These are phyloP conservation scores for Geotrichum europaeum DNA, from an alignment of 1,139 yeast genomes.

Conservation along the genomic window DNA sequence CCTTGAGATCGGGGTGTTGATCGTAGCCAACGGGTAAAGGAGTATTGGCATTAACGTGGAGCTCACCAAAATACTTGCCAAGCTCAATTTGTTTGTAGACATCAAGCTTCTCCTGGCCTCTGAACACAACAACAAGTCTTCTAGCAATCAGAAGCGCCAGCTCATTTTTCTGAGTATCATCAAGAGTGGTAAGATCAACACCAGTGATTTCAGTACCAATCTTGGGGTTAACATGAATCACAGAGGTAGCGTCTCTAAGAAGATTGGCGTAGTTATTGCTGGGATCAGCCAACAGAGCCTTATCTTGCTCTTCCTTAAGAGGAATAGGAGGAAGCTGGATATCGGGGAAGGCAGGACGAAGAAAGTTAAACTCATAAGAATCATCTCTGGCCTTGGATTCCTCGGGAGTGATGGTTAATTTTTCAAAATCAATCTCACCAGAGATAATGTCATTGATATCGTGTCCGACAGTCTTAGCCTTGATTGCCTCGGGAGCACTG, in stretches of 20 bases:
- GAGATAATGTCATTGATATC: neutral
- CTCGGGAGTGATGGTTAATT: neutral
- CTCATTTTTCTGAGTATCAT: constrained; percentile 52
- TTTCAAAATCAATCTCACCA: neutral
- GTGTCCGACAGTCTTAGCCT: neutral
- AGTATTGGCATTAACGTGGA: constrained; percentile 42
- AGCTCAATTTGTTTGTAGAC: constrained; percentile 45
- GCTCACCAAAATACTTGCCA: constrained; percentile 44
- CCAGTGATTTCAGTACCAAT: constrained; percentile 59
- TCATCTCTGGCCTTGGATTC: constrained; percentile 10
- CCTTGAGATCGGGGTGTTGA: constrained; percentile 53
- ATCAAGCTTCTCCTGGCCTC: constrained; percentile 54
- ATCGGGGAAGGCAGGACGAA: constrained; percentile 33
- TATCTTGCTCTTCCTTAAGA: constrained; percentile 23
- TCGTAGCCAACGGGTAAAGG: constrained; percentile 40
- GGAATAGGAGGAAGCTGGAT: constrained; percentile 26
- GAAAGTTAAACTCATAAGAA: constrained; percentile 27
- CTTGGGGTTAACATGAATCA: constrained; percentile 49
- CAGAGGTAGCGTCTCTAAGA: constrained; percentile 40
- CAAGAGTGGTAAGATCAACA: constrained; percentile 42
- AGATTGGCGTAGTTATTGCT: constrained; percentile 40
- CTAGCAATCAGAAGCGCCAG: constrained; percentile 58
- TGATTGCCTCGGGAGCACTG: neutral
- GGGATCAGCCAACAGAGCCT: constrained; percentile 13
- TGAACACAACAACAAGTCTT: constrained; percentile 62